Base-by-base conservation (phyloP, 129 eudicot species). In the Centella asiatica region DNA sequence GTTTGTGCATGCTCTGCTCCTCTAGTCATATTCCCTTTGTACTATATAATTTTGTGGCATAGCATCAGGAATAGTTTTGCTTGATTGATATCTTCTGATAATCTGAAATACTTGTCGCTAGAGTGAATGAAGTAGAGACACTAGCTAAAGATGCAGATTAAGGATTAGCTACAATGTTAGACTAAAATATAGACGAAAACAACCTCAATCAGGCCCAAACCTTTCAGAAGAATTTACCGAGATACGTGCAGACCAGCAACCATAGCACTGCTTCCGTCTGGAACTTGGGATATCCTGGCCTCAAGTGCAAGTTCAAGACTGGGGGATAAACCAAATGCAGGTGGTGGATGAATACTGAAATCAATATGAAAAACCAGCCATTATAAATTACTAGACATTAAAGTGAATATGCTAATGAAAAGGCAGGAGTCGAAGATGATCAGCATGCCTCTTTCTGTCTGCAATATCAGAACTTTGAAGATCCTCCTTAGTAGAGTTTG, bases 201-300 rank as follows among this genome's bases (percentile, higher is more conserved):
- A 84, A 69, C 72, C 76, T 70, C 67, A 75, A 77, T 65, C 48
- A 66, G 83, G 74, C 68, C 73, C 90, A 87, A 83, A 87, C 85
- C 85, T 83, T 76, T 70, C 72, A 69, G 74, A 76, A 77, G 72
- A 72, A 87, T 83, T 76, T 86, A 90, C 94, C 94, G 81, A 70
- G 71, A 68, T 73, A 81, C 75, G 71, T 75, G 81, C 73, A 76
- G 80, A 65, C 72, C 72, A 66, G 86, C 86, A 75, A 86, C 75
- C 82, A 80, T 79, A 67, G 72, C 66, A 48, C 58, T 76, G 71
- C 77, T 57, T 65, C 71, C 94, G 72, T 66, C 94, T 64, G 77
- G 80, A 44, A 69, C 47, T 76, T 62, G 52, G 23, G 76, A 65
- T 62, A 72, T 76, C 56, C 64, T 72, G 47, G 76, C 88, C 75